Evolutionary conservation across 2,329 filamentous ascomycete species (phyloP).

Genomic region (Chaetomium sp.): DNA sequence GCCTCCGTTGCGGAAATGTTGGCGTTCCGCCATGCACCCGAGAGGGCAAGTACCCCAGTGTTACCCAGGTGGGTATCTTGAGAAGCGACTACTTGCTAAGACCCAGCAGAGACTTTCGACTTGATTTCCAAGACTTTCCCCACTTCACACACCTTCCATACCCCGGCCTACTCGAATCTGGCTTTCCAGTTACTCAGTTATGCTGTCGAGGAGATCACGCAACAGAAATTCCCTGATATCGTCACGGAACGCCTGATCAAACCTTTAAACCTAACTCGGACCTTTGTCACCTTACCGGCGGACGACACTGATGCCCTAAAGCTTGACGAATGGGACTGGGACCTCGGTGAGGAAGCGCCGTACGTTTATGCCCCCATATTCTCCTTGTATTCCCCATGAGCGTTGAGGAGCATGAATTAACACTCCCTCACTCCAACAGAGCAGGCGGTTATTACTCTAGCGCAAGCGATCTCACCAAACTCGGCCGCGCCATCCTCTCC

Average conservation of each 20-base stretch:
- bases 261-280: slow-evolving; percentile 27
- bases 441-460: slow-evolving; percentile 30
- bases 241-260: slow-evolving; percentile 27
- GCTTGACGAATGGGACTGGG: slow-evolving; percentile 22
- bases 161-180: slow-evolving; percentile 29
- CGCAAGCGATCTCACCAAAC: slow-evolving; percentile 16
- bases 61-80: too few species aligned
- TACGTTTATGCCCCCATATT: slow-evolving; percentile 6
- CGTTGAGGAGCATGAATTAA: neutral
- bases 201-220: slow-evolving; percentile 33
- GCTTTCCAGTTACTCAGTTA: slow-evolving; percentile 32
- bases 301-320: slow-evolving; percentile 19
- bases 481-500: slow-evolving; percentile 26
- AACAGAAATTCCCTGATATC: slow-evolving; percentile 22
- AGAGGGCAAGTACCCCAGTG: slow-evolving; percentile 1
- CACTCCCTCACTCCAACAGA: neutral
- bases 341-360: slow-evolving; percentile 23
- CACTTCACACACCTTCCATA: slow-evolving; percentile 25
- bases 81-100: slow-evolving; percentile 2
- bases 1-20: slow-evolving; percentile 8
- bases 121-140: slow-evolving; percentile 25
- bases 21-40: slow-evolving; percentile 9
- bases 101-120: slow-evolving; percentile 12
- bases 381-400: neutral
- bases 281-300: slow-evolving; percentile 21